Conservation (phyloP, 2,329 filamentous ascomycete genomes). For the Blastomyces parvus region DNA sequence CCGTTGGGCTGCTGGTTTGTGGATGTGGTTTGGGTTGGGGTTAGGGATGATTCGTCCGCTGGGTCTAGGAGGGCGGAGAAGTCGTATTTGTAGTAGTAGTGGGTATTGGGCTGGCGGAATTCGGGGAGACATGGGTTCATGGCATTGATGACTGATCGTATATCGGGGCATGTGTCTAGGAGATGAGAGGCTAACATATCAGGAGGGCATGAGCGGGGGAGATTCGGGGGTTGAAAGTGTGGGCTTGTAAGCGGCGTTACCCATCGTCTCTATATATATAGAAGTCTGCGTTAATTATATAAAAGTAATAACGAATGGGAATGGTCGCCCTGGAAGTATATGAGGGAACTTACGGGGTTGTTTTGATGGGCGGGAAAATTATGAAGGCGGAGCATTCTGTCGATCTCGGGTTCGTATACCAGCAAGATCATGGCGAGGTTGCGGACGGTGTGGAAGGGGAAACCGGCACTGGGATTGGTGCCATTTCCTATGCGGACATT, state of each 20-base stretch:
- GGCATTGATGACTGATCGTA: slow-evolving; percentile 11
- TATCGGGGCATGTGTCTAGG: slow-evolving; percentile 15
- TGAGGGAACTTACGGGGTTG: slow-evolving; percentile 6
- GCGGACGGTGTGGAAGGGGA: slow-evolving; percentile 15
- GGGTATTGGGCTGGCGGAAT: background rate
- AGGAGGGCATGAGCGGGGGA: slow-evolving; percentile 8
- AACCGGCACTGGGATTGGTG: slow-evolving; percentile 6
- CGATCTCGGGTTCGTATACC: slow-evolving; percentile 15
- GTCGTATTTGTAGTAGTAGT: slow-evolving; percentile 15
- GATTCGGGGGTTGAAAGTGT: slow-evolving; percentile 13
- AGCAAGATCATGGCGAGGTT: slow-evolving; percentile 18
- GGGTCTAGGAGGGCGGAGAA: slow-evolving; percentile 16
- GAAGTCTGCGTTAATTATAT: background rate
- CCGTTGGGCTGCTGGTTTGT: background rate
- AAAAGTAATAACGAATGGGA: background rate
- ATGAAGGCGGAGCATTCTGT: slow-evolving; percentile 10
- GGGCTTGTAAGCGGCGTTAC: slow-evolving; percentile 12
- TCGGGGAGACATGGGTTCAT: slow-evolving; percentile 11
- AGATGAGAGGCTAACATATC: slow-evolving; percentile 12
- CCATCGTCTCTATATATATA: slow-evolving; percentile 1
- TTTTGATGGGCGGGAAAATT: background rate
- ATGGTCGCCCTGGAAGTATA: no score
- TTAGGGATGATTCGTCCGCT: background rate
- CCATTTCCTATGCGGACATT: slow-evolving; percentile 17
- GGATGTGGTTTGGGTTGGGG: no score